A percentile compares a stretch with the other conserved stretches of the same genome.
Evolutionary conservation across 805 yeast species (phyloP).

Genomic region (Lipomyces starkeyi): DNA sequence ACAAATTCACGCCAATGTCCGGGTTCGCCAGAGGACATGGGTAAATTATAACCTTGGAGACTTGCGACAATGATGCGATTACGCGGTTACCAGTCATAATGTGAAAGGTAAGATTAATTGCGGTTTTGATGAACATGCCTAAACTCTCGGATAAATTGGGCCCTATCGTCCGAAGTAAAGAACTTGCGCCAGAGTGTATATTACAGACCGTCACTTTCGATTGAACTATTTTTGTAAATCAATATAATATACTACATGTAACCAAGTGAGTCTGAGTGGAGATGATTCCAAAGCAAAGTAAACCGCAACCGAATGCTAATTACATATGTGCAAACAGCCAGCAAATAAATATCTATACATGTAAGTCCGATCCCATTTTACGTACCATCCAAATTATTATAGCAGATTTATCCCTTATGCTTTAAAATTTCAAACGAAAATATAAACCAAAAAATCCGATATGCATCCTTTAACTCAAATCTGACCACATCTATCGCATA

Average conservation of each 20-base stretch:
- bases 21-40: too few relatives aligned
- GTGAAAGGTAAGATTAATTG: too few relatives aligned
- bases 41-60: too few relatives aligned
- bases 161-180: too few relatives aligned
- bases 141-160: too few relatives aligned
- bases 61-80: too few relatives aligned
- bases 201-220: neutral
- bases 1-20: too few relatives aligned
- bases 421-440: too few relatives aligned
- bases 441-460: neutral
- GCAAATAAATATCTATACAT: neutral
- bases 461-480: neutral
- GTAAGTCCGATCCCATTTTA: neutral
- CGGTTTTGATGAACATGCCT: too few relatives aligned
- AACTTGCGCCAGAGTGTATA: neutral
- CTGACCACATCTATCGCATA: neutral
- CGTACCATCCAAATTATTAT: neutral
- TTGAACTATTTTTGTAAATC: neutral
- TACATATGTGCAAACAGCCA: neutral
- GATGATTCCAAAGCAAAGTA: neutral
- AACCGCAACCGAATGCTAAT: neutral
- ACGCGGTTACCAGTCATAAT: too few relatives aligned
- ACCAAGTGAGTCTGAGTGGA: neutral
- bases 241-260: neutral
- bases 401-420: neutral